Base-by-base conservation (phyloP, 306 rosid genomes). In the Prosopis cineraria region DNA sequence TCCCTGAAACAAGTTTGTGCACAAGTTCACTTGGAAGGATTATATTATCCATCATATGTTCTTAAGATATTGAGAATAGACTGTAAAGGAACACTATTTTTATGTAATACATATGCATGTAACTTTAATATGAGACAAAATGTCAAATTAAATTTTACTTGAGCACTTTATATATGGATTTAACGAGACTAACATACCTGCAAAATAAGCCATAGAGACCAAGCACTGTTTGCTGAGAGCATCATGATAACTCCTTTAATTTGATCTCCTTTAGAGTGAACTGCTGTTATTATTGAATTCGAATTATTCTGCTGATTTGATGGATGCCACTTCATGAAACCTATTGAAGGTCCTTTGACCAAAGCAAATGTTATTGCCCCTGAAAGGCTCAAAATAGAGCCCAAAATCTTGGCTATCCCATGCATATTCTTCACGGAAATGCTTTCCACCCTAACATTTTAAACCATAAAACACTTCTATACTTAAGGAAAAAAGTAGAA, bases 131-230 rank as follows among this genome's bases (percentile, higher is more conserved):
- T 39, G 1, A 39, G 43, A 39, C 43, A 39, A 0, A 10, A 7
- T 39, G 43, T 39, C 43, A 39, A 1, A 5, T 39, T 39, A 39
- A 7, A 39, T 39, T 39, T 39, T 5, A 39, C 7, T 39, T 1
- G 43, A 39, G 7, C 3, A 39, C 10, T 39, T 5, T 43, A 43
- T 43, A 43, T 9, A 43, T 43, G 10, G 16, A 10, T 14, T 39
- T 8, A 7, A 10, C 25, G 16, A 56, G 31, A 24, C 34, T 37
- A 20, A 39, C 3, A 39, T 39, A 93, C 98, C 97, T 95, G 98
- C 66, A 92, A 82, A 83, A 95, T 81, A 65, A 95, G 97, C 98
- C 98, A 95, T 34, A 95, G 41, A 64, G 97, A 87, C 97, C 97
- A 92, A 50, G 86, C 37, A 60, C 83, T 80, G 78, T 92, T 95